phyloP scores from a whole-genome alignment of 202 grass and related monocot species.

The Zizania palustris region DNA sequence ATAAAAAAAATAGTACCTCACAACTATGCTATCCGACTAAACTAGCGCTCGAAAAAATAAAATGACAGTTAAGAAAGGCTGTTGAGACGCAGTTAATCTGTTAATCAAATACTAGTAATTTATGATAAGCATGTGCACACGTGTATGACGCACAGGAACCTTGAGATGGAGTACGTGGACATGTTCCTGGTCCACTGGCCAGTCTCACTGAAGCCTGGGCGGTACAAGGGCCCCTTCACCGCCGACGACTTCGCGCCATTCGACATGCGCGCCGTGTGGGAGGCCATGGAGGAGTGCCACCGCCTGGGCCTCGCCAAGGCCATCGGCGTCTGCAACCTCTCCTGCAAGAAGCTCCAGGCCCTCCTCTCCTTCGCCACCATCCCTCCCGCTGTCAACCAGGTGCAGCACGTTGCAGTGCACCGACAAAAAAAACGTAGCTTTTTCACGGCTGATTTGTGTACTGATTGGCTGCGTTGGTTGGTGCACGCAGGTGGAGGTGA shows the following conservation, averaged over 20 bases:
- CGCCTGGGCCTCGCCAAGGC: conserved; percentile 55
- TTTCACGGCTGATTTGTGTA: not conserved
- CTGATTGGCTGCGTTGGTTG: not conserved
- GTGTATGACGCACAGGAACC: conserved; percentile 41
- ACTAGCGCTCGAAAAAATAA: no score
- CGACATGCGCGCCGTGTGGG: conserved; percentile 67
- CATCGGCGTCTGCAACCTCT: conserved; percentile 83
- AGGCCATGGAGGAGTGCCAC: conserved; percentile 80
- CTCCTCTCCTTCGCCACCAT: conserved; percentile 68
- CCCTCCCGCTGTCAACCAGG: conserved; percentile 69
- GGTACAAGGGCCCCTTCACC: conserved; percentile 40
- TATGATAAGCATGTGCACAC: not conserved
- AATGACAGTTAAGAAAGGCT: not conserved
- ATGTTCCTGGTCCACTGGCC: conserved; percentile 79
- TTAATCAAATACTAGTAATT: not conserved
- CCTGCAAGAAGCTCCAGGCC: conserved; percentile 68
- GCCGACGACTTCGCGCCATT: conserved; percentile 58
- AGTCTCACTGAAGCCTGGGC: conserved; percentile 48
- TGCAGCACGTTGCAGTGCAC: not conserved
- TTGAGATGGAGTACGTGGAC: conserved; percentile 73
- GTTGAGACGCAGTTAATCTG: no score
- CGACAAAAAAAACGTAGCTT: not conserved
- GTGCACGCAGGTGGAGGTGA: conserved; percentile 90
- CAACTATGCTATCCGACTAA: no score
- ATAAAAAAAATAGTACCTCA: no score